Base-by-base conservation (phyloP, 768 basidiomycete species). In the Lactarius sp. region DNA sequence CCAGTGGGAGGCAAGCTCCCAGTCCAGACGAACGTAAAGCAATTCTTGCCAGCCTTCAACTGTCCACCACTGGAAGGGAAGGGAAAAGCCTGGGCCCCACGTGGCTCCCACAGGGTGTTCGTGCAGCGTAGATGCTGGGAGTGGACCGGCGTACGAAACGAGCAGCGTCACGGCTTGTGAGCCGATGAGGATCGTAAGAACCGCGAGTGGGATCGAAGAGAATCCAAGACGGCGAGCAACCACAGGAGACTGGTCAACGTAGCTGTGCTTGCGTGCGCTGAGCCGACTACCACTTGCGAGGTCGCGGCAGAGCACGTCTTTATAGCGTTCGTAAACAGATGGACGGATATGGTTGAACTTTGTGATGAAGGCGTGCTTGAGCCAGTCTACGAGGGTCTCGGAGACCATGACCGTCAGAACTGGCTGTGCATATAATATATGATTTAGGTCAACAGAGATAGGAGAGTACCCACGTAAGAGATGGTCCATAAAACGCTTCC, bases 271-370 rank as follows among this genome's bases (percentile, higher is more conserved):
- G 49, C 88, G 81, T 10, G 83, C 81, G 33, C 84, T 81, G 31
- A 81, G 79, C 50, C 90, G 79, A 65, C 86, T 88, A 55, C 84
- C 88, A 65, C 88, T 88, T 6, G 94, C 82, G 16, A 99, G 81
- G 73, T 99, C 97, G 44, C 90, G 88, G 71, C 95, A 98, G 1
- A 99, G 81, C 0, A 99, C 93, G 69, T 99, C 97, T 3, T 88
- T 91, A 73, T 93, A 99, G 16, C 96, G 83, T 66, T 94, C 94
- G 69, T 98, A 99, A 2, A 98, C 93, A 0, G 88, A 90, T 0
- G 94, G 93, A 0, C 95, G 86, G 52, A 99, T 95, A 70, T 98
- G 96, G 69, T 99, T 99, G 79, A 98, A 98, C 74, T 99, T 99
- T 56, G 95, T 96, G 70, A 99, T 98, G 76, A 98, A 99, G 10